Percentiles rank a stretch among this genome's conserved stretches.
Conservation (phyloP, 257 asterid species). For the Gentiana straminea region DNA sequence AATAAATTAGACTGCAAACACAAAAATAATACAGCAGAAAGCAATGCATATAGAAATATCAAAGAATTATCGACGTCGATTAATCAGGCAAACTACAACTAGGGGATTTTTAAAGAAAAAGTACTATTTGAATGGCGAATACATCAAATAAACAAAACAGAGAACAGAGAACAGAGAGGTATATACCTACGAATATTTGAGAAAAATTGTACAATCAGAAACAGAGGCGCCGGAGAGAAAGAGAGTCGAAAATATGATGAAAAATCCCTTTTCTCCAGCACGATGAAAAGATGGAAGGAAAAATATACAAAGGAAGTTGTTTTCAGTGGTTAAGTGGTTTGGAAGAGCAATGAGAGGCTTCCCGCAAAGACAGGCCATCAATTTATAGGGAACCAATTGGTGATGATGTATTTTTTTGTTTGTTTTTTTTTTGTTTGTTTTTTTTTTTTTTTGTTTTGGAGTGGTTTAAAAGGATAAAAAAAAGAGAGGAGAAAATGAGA, state of each 20-base stretch:
- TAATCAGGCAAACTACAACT: too few relatives aligned
- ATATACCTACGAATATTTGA: constrained; percentile 4
- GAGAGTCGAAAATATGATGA: constrained; percentile 3
- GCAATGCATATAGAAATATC: not conserved
- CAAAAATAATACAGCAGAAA: not conserved
- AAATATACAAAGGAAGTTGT: not conserved
- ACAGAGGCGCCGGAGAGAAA: constrained; percentile 5
- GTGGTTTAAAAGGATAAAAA: too few relatives aligned
- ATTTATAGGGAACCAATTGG: not conserved
- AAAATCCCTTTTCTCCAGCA: constrained; percentile 18
- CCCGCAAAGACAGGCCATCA: constrained; percentile 9
- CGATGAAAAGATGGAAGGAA: not conserved
- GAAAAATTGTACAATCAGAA: not conserved
- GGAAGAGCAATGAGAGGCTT: constrained; percentile 25
- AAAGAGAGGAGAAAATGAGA: too few relatives aligned
- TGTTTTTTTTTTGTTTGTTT: too few relatives aligned
- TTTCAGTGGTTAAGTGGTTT: not conserved
- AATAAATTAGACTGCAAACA: too few relatives aligned
- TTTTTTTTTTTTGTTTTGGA: too few relatives aligned
- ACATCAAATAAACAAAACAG: not conserved
- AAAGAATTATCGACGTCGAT: not conserved
- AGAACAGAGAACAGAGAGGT: not conserved
- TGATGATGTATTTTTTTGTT: not conserved
- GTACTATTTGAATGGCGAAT: not conserved
- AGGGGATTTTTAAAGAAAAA: not conserved